phyloP scores from a whole-genome alignment of 441 rosid species.

The Pelargonium fulgidum region DNA sequence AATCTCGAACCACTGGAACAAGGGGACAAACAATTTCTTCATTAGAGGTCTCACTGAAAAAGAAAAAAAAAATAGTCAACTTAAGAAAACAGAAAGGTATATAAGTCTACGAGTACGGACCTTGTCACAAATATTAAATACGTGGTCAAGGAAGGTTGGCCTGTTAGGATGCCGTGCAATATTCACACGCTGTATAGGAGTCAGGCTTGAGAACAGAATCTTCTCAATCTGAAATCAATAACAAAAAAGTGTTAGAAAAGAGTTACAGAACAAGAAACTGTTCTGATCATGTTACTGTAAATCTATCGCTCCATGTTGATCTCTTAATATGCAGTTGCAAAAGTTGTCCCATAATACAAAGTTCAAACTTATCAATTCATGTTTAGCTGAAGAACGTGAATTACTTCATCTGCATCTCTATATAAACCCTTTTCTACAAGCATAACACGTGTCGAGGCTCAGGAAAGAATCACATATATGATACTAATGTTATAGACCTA shows the following conservation, averaged over 20 bases:
- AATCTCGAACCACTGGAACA: conserved; percentile 80
- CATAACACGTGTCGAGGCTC: neutral
- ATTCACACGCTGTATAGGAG: conserved; percentile 86
- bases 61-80: neutral
- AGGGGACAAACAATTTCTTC: conserved; percentile 3
- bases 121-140: conserved; percentile 86
- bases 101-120: conserved; percentile 32
- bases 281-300: neutral
- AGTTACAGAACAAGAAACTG: conserved; percentile 11
- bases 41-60: neutral
- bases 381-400: neutral
- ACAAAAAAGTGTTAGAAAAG: conserved; percentile 11
- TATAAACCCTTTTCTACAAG: too few relatives aligned
- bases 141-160: conserved; percentile 94
- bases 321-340: conserved; percentile 2
- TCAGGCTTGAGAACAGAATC: conserved; percentile 68
- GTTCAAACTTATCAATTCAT: conserved; percentile 10
- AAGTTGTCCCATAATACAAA: neutral
- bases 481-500: neutral
- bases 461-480: neutral
- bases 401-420: too few relatives aligned
- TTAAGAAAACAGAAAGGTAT: conserved; percentile 1
- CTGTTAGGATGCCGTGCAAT: conserved; percentile 96
- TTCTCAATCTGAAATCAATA: conserved; percentile 54
- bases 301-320: neutral